Base-by-base conservation (phyloP, 805 yeast species). In the Nakazawaea peltata region DNA sequence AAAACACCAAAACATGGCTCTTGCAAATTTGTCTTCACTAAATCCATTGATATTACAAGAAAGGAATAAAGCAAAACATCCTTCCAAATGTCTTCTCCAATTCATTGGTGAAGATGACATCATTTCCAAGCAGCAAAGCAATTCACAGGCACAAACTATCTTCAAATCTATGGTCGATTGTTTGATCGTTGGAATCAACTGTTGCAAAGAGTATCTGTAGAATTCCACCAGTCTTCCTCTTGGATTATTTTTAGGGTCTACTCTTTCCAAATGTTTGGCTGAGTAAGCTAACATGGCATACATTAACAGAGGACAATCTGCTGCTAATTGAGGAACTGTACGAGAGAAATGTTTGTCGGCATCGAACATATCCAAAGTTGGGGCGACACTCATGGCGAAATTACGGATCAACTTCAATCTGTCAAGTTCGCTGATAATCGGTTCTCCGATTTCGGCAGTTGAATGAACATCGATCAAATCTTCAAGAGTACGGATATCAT, bases 1-100 rank as follows among this genome's bases (percentile, higher is more conserved):
- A 46, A 64, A 61, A 32, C 60, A 57, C 72, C 71, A 67, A 37
- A 67, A 64, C 30, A 66, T 45, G 0, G 63, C 59, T 37, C 65
- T 44, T 30, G 59, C 61, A 15, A 63, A 49, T 15, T 40, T 42
- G 19, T 53, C 49, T 24, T 36, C 31, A 26, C 61, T 49, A 29
- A 57, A 53, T 1, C 67, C 70, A 42, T 59, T 48, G 30, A 65
- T 57, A 5, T 55, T 57, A 30, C 58, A 57, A 11, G 63, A 56
- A 26, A 56, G 50, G 34, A 67, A 56, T 41, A 61, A 41, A 0
- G 57, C 49, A 4, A 62, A 58, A 41, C 65, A 62, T 8, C 63
- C 68, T 40, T 52, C 61, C 14, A 61, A 47, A 39, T 58, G 64
- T 24, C 56, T 54, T 33, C 65, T 46, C 68, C 69, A 61, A 39